phyloP scores from a whole-genome alignment of 176 grass and related monocot genomes.

The Ananas comosus region DNA sequence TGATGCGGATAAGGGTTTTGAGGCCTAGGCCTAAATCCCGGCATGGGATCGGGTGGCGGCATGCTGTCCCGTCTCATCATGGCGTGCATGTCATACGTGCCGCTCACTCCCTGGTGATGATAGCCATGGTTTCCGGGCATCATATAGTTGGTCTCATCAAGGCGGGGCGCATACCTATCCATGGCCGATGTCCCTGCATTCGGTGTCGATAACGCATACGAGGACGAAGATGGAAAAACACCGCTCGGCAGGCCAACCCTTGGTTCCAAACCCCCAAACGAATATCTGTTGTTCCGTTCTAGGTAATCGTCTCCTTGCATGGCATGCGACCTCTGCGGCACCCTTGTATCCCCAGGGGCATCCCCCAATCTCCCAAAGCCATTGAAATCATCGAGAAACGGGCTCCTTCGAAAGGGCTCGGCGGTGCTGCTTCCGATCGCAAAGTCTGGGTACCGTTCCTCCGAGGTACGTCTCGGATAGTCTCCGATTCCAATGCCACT shows the following conservation, averaged over 20 bases:
- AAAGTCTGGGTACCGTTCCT: conserved; percentile 7
- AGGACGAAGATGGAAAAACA: conserved; percentile 10
- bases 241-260: conserved; percentile 13
- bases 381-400: conserved; percentile 1
- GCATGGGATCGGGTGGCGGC: conserved; percentile 4
- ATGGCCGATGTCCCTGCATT: conserved; percentile 30
- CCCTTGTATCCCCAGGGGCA: not conserved
- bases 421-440: not conserved
- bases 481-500: conserved; percentile 14
- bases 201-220: conserved; percentile 24
- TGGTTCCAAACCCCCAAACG: conserved; percentile 27
- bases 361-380: not conserved
- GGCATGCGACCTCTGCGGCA: conserved; percentile 4
- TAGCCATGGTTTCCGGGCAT: conserved; percentile 1
- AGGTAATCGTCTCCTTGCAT: conserved; percentile 11
- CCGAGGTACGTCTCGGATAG: not conserved
- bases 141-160: conserved; percentile 38
- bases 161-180: conserved; percentile 41
- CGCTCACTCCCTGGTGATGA: conserved; percentile 8
- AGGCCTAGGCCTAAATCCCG: conserved; percentile 22
- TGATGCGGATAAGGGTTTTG: conserved; percentile 19
- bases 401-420: conserved; percentile 1
- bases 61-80: conserved; percentile 18
- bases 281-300: conserved; percentile 1
- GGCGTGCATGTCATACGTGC: conserved; percentile 20